Evolutionary conservation across 805 yeast genomes (phyloP).

Genomic region (Hanseniaspora jakobsenii): DNA sequence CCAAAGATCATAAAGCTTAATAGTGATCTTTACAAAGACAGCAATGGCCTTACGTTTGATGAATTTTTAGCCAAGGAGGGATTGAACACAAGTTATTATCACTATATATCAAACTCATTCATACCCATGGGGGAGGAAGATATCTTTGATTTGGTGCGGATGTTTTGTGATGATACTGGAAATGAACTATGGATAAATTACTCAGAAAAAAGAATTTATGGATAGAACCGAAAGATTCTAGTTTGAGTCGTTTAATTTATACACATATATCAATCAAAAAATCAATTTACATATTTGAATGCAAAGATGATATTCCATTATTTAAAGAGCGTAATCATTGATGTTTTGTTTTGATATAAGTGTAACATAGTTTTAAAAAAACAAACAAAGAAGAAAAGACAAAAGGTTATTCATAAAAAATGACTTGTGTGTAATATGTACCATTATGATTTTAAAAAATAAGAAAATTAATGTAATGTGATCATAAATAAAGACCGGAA

Average conservation of each 20-base stretch:
- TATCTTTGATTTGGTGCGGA: slow-evolving; percentile 27
- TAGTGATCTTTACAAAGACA: slow-evolving; percentile 4
- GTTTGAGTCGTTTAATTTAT: not conserved
- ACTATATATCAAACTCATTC: slow-evolving; percentile 29
- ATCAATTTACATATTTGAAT: too few relatives aligned
- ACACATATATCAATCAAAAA: not conserved
- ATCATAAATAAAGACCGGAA: too few relatives aligned
- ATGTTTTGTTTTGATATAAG: too few relatives aligned
- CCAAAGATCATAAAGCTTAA: slow-evolving; percentile 9
- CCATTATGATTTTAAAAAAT: too few relatives aligned
- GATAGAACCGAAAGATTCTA: slow-evolving; percentile 16
- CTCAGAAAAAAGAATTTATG: slow-evolving; percentile 29
- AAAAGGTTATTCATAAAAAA: too few relatives aligned
- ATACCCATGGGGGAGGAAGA: slow-evolving; percentile 29
- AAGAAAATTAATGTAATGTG: too few relatives aligned
- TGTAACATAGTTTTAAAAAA: too few relatives aligned
- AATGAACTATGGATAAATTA: slow-evolving; percentile 28
- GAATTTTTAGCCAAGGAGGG: not conserved
- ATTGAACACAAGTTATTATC: slow-evolving; percentile 18
- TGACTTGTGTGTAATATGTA: too few relatives aligned
- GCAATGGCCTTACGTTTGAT: slow-evolving; percentile 1
- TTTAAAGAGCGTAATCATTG: too few relatives aligned
- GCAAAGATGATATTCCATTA: too few relatives aligned
- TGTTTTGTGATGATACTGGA: slow-evolving; percentile 22
- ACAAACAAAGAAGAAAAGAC: too few relatives aligned